These are phyloP conservation scores for Cadophora gregata DNA, from an alignment of 2,329 filamentous ascomycete genomes.

Conservation along the genomic window DNA sequence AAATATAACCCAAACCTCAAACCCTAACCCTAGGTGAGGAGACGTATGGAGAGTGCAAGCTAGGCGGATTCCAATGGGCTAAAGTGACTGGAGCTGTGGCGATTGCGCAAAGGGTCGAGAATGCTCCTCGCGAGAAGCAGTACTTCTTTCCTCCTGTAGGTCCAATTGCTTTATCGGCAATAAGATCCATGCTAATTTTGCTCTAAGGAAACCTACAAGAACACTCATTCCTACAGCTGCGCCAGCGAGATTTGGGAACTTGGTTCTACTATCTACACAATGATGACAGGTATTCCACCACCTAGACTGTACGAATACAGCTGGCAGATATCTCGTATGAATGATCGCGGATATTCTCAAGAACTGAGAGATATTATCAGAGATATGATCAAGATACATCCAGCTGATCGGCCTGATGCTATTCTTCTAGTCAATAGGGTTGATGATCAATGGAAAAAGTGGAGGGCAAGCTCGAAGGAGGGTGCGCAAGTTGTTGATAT, in stretches of 20 bases:
- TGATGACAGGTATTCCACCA: conserved; percentile 43
- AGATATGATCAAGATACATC: conserved; percentile 35
- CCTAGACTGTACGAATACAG: conserved; percentile 34
- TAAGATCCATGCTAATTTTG: background rate
- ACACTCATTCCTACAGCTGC: conserved; percentile 30
- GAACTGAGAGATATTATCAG: conserved; percentile 35
- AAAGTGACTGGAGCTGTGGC: conserved; percentile 38
- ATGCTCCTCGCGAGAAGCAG: conserved; percentile 31
- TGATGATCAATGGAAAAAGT: conserved; percentile 34
- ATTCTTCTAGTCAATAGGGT: conserved; percentile 31
- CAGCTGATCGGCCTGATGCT: conserved; percentile 30
- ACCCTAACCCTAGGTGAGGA: conserved; percentile 53
- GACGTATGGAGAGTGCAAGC: conserved; percentile 59
- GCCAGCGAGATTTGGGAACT: conserved; percentile 40
- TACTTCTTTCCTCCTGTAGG: conserved; percentile 39
- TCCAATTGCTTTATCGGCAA: background rate
- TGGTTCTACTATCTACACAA: conserved; percentile 40
- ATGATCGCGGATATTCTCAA: conserved; percentile 35
- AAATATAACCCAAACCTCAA: no score
- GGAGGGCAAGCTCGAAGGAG: conserved; percentile 35
- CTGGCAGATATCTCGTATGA: conserved; percentile 40
- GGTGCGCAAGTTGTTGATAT: conserved; percentile 33
- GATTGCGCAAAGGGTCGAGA: conserved; percentile 25
- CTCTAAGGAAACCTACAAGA: conserved; percentile 38
- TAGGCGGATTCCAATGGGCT: conserved; percentile 55